These are phyloP conservation scores for Fraxinus velutina DNA, from an alignment of 305 asterid genomes.

Conservation along the genomic window DNA sequence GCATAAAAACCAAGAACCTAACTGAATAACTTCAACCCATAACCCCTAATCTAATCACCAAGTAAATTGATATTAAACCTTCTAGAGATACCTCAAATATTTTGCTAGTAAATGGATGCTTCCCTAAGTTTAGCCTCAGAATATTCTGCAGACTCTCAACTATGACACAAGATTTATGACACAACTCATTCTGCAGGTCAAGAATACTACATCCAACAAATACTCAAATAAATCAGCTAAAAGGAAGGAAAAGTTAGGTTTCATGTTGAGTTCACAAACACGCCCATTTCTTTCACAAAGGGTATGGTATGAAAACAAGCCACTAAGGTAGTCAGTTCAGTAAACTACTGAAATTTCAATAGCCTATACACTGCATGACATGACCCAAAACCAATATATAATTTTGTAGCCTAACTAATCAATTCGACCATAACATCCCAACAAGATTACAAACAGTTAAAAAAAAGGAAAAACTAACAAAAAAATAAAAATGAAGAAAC, in stretches of 20 bases:
- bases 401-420: neutral
- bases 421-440: neutral
- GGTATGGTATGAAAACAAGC: neutral
- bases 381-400: neutral
- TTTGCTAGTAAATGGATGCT: neutral
- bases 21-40: neutral
- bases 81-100: neutral
- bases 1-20: neutral
- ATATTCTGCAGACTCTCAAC: neutral
- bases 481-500: neutral
- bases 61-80: neutral
- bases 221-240: neutral
- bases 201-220: neutral
- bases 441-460: neutral
- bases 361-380: neutral
- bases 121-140: neutral
- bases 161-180: neutral
- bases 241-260: neutral
- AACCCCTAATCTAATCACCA: neutral
- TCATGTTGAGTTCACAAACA: neutral
- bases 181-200: neutral
- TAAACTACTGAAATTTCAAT: neutral
- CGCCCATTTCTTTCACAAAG: neutral
- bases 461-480: neutral
- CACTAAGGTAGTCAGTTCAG: neutral